These are phyloP conservation scores for Stephanodiscus triporus DNA, from an alignment of 108 stramenopile species.

Conservation along the genomic window DNA sequence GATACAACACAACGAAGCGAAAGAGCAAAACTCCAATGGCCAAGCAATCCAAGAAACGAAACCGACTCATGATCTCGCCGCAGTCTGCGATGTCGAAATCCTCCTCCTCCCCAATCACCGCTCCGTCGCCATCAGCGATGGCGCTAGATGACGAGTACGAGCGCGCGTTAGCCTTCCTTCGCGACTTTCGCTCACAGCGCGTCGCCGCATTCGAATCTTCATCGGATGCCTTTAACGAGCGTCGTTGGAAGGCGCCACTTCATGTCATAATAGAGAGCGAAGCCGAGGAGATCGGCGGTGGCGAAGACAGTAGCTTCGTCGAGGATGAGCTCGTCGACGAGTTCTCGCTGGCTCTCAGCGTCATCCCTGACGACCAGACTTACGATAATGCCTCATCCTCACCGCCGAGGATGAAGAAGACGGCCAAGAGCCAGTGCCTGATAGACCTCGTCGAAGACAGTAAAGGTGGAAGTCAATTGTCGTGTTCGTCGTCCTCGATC, in stretches of 20 bases:
- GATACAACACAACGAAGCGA: no score
- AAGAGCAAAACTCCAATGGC: no score
- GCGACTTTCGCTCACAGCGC: conserved; percentile 37
- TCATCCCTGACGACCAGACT: background rate
- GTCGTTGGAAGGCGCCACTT: background rate
- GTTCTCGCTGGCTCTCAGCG: background rate
- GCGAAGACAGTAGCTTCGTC: background rate
- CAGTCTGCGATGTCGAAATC: no score
- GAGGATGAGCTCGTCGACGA: no score
- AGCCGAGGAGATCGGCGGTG: background rate
- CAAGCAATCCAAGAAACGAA: no score
- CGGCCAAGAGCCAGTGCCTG: background rate
- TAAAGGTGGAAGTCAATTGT: background rate
- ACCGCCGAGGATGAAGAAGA: conserved; percentile 5
- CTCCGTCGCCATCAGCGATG: no score
- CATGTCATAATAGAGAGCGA: conserved; percentile 1
- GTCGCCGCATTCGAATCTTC: background rate
- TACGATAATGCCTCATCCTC: background rate
- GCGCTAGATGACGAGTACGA: conserved; percentile 27
- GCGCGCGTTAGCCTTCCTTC: conserved; percentile 35
- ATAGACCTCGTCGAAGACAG: background rate
- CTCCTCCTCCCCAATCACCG: no score
- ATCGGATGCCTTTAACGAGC: no score
- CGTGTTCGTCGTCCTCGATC: no score
- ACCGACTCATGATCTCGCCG: no score